These are phyloP conservation scores for Dinochytrium kinnereticum DNA, from an alignment of 371 early-diverging fungal genomes.

Conservation along the genomic window DNA sequence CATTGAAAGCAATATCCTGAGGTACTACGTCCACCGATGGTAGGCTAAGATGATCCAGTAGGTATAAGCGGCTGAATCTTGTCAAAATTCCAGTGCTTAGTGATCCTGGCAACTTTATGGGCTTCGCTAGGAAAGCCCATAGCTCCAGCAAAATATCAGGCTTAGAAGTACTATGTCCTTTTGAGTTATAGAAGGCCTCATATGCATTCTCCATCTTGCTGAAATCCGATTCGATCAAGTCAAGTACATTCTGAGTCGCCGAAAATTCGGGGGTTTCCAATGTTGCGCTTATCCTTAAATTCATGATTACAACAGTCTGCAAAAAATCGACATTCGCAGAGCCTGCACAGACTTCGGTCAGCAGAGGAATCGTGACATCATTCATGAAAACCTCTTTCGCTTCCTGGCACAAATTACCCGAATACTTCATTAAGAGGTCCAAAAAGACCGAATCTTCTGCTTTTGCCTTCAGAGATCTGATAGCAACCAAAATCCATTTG, in stretches of 20 bases:
- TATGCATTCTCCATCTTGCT: neutral
- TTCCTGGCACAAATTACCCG: neutral
- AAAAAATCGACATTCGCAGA: no score
- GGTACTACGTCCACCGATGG: neutral
- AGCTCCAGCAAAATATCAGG: neutral
- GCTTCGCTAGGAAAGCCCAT: neutral
- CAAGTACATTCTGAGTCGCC: neutral
- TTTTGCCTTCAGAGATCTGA: neutral
- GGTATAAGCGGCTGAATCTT: neutral
- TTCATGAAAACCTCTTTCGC: neutral
- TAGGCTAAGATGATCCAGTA: neutral
- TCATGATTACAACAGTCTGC: neutral
- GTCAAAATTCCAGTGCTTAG: neutral
- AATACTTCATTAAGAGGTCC: neutral
- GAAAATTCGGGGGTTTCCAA: neutral
- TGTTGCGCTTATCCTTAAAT: neutral
- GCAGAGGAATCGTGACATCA: constrained; percentile 2
- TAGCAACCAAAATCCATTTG: neutral
- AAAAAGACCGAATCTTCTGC: neutral
- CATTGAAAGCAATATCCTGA: neutral
- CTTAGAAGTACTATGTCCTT: neutral
- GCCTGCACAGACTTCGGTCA: neutral
- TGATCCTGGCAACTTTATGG: neutral
- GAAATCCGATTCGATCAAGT: neutral
- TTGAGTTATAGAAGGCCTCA: neutral